Evolutionary conservation across 345 rosid genomes (phyloP).

Genomic region (Gossypium turneri): DNA sequence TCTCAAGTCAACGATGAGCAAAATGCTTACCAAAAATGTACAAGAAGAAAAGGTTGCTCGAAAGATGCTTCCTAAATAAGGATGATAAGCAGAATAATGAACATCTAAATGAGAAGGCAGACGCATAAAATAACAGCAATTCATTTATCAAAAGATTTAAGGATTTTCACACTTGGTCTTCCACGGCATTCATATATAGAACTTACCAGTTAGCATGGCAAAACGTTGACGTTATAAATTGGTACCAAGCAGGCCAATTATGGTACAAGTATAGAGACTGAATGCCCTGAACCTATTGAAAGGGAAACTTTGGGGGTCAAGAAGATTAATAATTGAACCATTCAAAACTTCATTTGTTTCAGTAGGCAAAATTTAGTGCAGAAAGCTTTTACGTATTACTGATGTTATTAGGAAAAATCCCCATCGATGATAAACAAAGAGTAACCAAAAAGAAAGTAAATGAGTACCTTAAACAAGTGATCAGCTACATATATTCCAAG

Average conservation of each 20-base stretch:
- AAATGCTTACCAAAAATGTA: slow-evolving; percentile 84
- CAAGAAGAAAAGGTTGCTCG: slow-evolving; percentile 93
- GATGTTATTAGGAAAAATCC: background rate
- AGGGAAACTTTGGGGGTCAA: background rate
- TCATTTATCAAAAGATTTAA: background rate
- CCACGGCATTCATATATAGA: background rate
- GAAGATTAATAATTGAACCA: background rate
- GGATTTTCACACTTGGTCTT: background rate
- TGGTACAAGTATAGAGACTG: slow-evolving; percentile 76
- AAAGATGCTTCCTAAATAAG: slow-evolving; percentile 79
- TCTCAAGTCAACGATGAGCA: slow-evolving; percentile 5
- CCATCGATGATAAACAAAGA: background rate
- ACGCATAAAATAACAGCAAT: no score
- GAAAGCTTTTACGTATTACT: background rate
- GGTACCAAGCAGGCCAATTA: slow-evolving; percentile 78
- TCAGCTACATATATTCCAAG: slow-evolving; percentile 71
- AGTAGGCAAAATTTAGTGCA: background rate
- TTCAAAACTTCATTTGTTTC: background rate
- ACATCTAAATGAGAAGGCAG: background rate
- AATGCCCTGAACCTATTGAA: slow-evolving; percentile 47
- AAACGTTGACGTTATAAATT: slow-evolving; percentile 85
- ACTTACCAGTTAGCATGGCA: slow-evolving; percentile 94
- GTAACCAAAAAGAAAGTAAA: background rate
- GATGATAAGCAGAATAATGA: slow-evolving; percentile 14
- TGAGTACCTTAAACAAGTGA: slow-evolving; percentile 70